phyloP scores from a whole-genome alignment of 139 green algal genomes.

The Closterium sp. region DNA sequence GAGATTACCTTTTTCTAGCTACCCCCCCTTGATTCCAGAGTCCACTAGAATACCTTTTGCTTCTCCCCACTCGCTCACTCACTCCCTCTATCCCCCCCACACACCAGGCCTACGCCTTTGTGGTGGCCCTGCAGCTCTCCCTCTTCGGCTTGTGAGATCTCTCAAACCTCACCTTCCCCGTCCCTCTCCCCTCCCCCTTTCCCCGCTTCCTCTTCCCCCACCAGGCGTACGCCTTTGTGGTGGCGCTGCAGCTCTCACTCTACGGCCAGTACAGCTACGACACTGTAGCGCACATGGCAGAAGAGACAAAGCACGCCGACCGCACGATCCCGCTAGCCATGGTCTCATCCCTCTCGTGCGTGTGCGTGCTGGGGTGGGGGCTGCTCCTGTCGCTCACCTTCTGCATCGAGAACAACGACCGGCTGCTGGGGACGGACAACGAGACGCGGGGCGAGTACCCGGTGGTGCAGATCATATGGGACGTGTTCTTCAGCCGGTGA shows the following conservation, averaged over 20 bases:
- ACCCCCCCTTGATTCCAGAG: no score
- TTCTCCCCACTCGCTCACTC: no score
- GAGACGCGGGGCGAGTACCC: constrained; percentile 17
- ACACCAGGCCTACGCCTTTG: no score
- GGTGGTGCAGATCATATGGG: constrained; percentile 27
- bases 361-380: constrained; percentile 17
- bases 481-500: constrained; percentile 2
- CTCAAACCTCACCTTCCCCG: no score
- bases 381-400: constrained; percentile 27
- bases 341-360: background rate
- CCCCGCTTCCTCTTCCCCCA: no score
- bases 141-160: no score
- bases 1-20: no score
- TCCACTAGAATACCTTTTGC: no score
- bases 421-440: background rate
- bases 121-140: no score
- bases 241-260: constrained; percentile 6
- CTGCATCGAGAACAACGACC: constrained; percentile 10
- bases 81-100: no score
- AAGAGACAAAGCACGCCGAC: constrained; percentile 28
- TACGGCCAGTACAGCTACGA: constrained; percentile 30
- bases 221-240: constrained; percentile 19
- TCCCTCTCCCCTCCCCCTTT: background rate
- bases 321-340: constrained; percentile 11
- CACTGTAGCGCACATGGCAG: constrained; percentile 12